Evolutionary conservation across 176 grass and related monocot species (phyloP), one percentile per base, ranked within the genome.

Genomic region (Ensete ventricosum): DNA sequence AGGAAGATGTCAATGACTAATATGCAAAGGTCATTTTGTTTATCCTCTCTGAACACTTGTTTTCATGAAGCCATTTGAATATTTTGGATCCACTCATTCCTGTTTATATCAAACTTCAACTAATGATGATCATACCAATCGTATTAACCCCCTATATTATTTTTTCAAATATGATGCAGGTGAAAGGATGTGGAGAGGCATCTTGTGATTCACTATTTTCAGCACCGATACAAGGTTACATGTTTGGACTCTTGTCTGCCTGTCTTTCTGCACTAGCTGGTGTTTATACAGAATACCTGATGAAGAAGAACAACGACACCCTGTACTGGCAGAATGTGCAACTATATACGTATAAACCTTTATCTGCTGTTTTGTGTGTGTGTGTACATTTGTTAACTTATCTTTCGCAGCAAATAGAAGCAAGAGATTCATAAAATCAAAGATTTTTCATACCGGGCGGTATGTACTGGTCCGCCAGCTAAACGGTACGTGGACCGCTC

Each of bases 251-350:
- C 79, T 77, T 94, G 80, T 99, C 95, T 71, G 95, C 95, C 55
- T 99, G 88, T 77, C 90, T 99, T 78, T 99, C 95, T 82, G 95
- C 95, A 57, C 83, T 99, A 76, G 95, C 85, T 84, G 86, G 95
- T 80, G 81, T 99, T 50, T 99, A 99, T 69, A 94, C 88, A 22
- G 88, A 99, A 76, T 99, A 99, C 75, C 79, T 99, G 64, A 91
- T 99, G 95, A 99, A 99, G 88, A 99, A 94, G 81, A 99, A 91
- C 55, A 99, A 84, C 85, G 95, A 94, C 67, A 94, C 90, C 58
- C 82, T 99, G 55, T 91, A 89, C 77, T 99, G 95, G 95, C 95
- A 99, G 80, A 91, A 99, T 82, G 83, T 85, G 52, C 90, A 98
- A 82, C 83, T 99, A 83, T 99, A 99, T 81, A 99, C 19, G 95